Base-by-base conservation (phyloP, 805 yeast genomes). In the Scheffersomyces ergatensis region DNA sequence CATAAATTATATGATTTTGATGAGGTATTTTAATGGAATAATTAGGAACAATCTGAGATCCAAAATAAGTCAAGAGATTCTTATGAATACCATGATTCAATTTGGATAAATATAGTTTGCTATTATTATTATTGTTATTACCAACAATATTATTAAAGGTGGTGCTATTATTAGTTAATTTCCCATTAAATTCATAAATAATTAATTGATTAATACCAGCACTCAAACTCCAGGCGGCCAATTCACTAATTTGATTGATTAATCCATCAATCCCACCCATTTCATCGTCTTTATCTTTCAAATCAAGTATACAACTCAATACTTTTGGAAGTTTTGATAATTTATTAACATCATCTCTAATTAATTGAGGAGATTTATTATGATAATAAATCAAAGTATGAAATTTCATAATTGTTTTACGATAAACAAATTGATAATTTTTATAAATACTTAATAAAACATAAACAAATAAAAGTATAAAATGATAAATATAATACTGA, bases 241-340 rank as follows among this genome's bases (percentile, higher is more conserved):
- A 47, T 53, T 90, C 96, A 35, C 90, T 77, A 5, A 83, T 76
- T 52, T 87, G 87, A 49, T 78, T 81, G 52, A 90, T 70, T 33
- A 92, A 68, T 0, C 95, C 96, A 45, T 83, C 87, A 33, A 84
- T 62, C 2, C 97, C 97, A 24, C 96, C 96, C 44, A 89, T 92
- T 52, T 88, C 95, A 51, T 83, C 92, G 46, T 84, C 86, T 43
- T 81, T 89, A 20, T 83, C 76, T 54, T 81, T 82, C 57, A 82
- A 74, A 50, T 78, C 82, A 42, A 93, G 64, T n/a, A 92, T 80
- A 16, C 86, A 80, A 7, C 95, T 84, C 17, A 93, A 54, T 37
- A 85, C 75, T 48, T 73, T 76, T 3, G 99, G 99, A 18, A 89
- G 74, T 61, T 93, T 93, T 33, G 74, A 57, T 41, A 92, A 66